These are phyloP conservation scores for Candida argentea DNA, from an alignment of 805 yeast species.

Conservation along the genomic window DNA sequence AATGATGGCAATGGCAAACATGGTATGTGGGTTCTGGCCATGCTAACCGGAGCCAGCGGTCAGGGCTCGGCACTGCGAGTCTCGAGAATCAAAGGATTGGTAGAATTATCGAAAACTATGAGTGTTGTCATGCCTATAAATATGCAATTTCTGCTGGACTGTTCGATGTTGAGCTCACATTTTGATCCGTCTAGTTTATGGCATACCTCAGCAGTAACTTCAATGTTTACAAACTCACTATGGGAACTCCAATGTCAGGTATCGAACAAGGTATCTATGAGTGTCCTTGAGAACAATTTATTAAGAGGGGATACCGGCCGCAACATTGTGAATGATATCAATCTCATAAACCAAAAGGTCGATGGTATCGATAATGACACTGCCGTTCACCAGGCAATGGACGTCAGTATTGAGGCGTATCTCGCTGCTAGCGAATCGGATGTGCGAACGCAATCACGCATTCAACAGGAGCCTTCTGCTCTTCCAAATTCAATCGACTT, in stretches of 20 bases:
- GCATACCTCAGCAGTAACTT: conserved; percentile 24
- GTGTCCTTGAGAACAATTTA: conserved; percentile 31
- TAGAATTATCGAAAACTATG: conserved; percentile 37
- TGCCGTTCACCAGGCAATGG: conserved; percentile 5
- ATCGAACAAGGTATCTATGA: conserved; percentile 26
- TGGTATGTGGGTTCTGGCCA: conserved; percentile 26
- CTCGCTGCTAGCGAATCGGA: conserved; percentile 2
- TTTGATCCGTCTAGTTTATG: conserved; percentile 24
- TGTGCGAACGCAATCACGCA: background rate
- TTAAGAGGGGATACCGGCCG: conserved; percentile 33
- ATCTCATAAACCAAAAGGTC: conserved; percentile 6
- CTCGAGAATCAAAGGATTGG: conserved; percentile 36
- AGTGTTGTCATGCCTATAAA: conserved; percentile 49
- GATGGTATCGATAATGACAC: conserved; percentile 1
- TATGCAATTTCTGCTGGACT: conserved; percentile 6
- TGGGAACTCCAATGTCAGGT: conserved; percentile 38
- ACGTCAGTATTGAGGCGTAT: conserved; percentile 9
- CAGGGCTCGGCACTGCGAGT: conserved; percentile 7
- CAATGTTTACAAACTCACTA: conserved; percentile 26
- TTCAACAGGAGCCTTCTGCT: background rate
- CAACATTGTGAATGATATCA: conserved; percentile 36
- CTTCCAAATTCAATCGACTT: background rate
- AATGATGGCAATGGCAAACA: conserved; percentile 26
- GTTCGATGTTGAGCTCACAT: conserved; percentile 1
- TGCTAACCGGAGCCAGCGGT: conserved; percentile 28